Percentiles rank a stretch among this genome's conserved stretches.
These are phyloP conservation scores for Clausena lansium DNA, from an alignment of 345 rosid genomes.

Conservation along the genomic window DNA sequence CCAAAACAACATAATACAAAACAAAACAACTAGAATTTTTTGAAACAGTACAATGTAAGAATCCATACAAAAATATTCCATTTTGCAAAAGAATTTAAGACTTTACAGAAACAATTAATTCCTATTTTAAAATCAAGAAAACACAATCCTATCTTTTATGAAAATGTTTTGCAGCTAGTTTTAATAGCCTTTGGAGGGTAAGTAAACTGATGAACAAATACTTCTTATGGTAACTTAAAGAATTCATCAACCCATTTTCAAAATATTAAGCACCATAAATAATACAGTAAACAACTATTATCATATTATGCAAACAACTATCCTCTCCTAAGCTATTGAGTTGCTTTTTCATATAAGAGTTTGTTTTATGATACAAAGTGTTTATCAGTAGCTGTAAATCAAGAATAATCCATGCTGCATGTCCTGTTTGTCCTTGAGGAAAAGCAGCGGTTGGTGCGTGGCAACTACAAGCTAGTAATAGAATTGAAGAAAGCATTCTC, in stretches of 20 bases:
- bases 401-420: neutral
- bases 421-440: neutral
- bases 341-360: neutral
- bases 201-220: too few species aligned
- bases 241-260: too few species aligned
- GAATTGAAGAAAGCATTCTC: neutral
- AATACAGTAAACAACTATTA: too few species aligned
- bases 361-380: too few species aligned
- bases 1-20: slow-evolving; percentile 45
- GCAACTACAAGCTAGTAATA: neutral
- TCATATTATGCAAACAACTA: too few species aligned
- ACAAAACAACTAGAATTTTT: slow-evolving; percentile 42
- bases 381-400: neutral
- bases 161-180: too few species aligned
- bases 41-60: slow-evolving; percentile 34
- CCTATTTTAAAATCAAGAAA: slow-evolving; percentile 14
- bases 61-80: slow-evolving; percentile 24
- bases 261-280: too few species aligned
- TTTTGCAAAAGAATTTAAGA: neutral
- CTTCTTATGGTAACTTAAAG: too few species aligned
- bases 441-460: neutral
- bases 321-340: neutral
- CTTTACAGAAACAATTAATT: slow-evolving; percentile 5
- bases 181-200: too few species aligned
- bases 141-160: neutral